Evolutionary conservation across 768 basidiomycete species (phyloP), one percentile per base, ranked within the genome.

Genomic region (Phaffia australis): DNA sequence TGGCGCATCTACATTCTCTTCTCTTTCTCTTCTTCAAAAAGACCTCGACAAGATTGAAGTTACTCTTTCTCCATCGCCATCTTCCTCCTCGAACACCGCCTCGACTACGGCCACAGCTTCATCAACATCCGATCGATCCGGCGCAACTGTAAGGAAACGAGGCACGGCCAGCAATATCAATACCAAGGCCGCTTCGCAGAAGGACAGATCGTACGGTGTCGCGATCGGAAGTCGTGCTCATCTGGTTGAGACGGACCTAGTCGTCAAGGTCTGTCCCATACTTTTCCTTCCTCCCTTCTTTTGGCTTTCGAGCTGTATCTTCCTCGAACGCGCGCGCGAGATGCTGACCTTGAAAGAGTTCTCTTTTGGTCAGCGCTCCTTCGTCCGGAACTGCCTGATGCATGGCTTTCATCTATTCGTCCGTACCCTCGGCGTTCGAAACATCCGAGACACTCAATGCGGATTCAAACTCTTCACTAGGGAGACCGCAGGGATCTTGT

Each of bases 401-500:
- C 86, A 94, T 73, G 87, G 87, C 4, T 83, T 97, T 66, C 93
- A 97, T 75, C 85, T 88, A 23, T 85, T 92, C 74, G 81, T 95
- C 11, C 84, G 87, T 47, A 83, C 94, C 56, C 85, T 94, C 35
- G 92, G 93, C 56, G 90, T 92, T 21, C 3, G 86, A 86, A 9
- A 86, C 25, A 51, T 69, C 25, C 61, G 63, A 35, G 92, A 95
- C 78, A 97, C 93, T 21, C 93, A 95, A 75, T 95, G 93, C 74
- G 93, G 93, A 42, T 97, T 97, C 84, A 97, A 97, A 75, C 83
- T 97, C 30, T 93, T 94, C 78, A 85, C 90, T 19, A 88, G 90
- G 15, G 72, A 80, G 3, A 86, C 91, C 0, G 91, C 91, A 11
- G 83, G 81, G 60, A 82, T 82, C 66, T 84, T 97, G 69, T 97